A percentile compares a stretch with the other conserved stretches of the same genome.
These are phyloP conservation scores for Fomitopsis pulvina DNA, from an alignment of 768 basidiomycete species.

Conservation along the genomic window DNA sequence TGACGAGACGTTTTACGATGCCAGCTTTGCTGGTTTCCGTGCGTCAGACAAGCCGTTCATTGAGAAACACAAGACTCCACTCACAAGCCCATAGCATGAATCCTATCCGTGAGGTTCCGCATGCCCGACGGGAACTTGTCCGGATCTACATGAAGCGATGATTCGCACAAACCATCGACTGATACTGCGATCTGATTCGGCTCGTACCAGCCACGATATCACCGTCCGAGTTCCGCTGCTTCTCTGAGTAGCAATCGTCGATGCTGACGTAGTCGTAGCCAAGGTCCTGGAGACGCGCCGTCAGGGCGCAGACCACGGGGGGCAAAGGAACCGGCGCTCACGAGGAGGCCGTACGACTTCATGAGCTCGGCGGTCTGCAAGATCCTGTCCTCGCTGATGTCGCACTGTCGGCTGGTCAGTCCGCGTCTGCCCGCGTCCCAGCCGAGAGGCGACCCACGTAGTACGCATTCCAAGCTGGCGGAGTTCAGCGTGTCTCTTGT, in stretches of 20 bases:
- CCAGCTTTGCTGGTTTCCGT: slow-evolving; percentile 42
- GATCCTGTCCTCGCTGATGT: slow-evolving; percentile 48
- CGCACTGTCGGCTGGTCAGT: slow-evolving; percentile 35
- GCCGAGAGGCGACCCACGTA: slow-evolving; percentile 34
- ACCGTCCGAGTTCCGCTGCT: slow-evolving; percentile 41
- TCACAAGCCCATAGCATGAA: slow-evolving; percentile 53
- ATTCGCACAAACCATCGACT: too few relatives aligned
- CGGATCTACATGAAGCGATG: slow-evolving; percentile 33
- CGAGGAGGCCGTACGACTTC: slow-evolving; percentile 45
- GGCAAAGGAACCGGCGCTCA: background rate
- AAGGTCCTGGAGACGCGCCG: slow-evolving; percentile 33
- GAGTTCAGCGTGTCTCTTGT: slow-evolving; percentile 5
- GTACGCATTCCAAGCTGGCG: slow-evolving; percentile 63
- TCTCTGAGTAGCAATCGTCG: slow-evolving; percentile 63
- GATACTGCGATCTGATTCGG: too few relatives aligned
- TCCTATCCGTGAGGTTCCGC: slow-evolving; percentile 45
- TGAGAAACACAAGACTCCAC: slow-evolving; percentile 25
- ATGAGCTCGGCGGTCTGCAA: slow-evolving; percentile 43
- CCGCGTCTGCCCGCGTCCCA: background rate
- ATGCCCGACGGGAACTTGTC: slow-evolving; percentile 52
- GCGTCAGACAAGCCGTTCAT: background rate
- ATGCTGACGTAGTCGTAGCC: slow-evolving; percentile 57
- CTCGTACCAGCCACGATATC: slow-evolving; percentile 41
- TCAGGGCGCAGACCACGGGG: background rate
- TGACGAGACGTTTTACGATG: slow-evolving; percentile 36